phyloP scores from a whole-genome alignment of 1,139 yeast genomes.

The Eremothecium gossypii region DNA sequence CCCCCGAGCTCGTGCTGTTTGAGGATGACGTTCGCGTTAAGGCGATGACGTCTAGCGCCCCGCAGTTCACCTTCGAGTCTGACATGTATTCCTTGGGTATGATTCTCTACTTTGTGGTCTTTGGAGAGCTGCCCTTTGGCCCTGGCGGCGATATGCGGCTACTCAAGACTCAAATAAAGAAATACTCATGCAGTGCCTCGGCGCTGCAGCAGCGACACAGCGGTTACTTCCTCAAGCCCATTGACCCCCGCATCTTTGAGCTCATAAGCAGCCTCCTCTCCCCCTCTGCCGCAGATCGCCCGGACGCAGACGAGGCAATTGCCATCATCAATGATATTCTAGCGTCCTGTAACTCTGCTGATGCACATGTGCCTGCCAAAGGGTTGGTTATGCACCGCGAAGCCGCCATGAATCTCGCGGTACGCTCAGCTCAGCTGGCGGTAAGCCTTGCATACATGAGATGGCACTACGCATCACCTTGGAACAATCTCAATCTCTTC shows the following conservation, averaged over 20 bases:
- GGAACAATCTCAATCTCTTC: background rate
- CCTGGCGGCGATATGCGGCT: conserved; percentile 31
- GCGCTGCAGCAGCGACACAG: conserved; percentile 16
- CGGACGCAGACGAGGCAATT: conserved; percentile 37
- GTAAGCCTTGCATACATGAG: background rate
- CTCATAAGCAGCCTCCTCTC: conserved; percentile 34
- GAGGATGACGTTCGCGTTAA: conserved; percentile 9
- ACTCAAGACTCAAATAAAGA: conserved; percentile 36
- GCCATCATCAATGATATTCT: conserved; percentile 22
- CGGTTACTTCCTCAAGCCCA: conserved; percentile 18
- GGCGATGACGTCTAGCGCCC: conserved; percentile 12
- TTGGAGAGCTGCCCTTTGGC: conserved; percentile 60
- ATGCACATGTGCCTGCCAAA: background rate
- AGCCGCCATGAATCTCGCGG: background rate
- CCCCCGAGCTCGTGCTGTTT: conserved; percentile 59
- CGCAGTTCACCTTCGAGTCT: conserved; percentile 53
- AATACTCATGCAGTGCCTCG: conserved; percentile 25
- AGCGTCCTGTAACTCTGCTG: background rate
- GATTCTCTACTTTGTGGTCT: conserved; percentile 64
- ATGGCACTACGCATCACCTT: background rate
- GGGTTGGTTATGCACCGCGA: background rate
- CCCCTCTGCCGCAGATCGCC: conserved; percentile 34
- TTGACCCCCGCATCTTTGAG: conserved; percentile 34
- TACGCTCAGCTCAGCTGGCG: background rate
- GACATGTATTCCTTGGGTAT: conserved; percentile 80